Evolutionary conservation across 1,284 basidiomycete species (phyloP).

Genomic region (Trichosporon ovoides): DNA sequence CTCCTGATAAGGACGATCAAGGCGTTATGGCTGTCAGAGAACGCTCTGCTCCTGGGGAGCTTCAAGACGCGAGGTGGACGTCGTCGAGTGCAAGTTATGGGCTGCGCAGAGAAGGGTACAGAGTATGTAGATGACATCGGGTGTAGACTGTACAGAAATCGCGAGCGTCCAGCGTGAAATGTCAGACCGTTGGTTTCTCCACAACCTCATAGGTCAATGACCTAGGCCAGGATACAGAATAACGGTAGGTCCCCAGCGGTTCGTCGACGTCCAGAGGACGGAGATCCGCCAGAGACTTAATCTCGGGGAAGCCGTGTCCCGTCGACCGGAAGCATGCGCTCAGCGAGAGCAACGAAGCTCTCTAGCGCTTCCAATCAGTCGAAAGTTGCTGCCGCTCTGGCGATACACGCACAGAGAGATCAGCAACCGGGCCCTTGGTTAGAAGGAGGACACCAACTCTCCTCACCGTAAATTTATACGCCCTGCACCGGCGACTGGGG

Average conservation of each 20-base stretch:
- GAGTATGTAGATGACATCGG: neutral
- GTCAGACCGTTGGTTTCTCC: constrained; percentile 29
- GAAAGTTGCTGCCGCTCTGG: constrained; percentile 11
- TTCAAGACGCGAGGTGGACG: too few species aligned
- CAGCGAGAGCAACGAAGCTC: neutral
- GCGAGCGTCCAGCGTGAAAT: constrained; percentile 5
- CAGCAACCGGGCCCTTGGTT: constrained; percentile 23
- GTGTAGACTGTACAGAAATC: neutral
- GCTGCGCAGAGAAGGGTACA: too few species aligned
- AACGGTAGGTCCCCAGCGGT: constrained; percentile 21
- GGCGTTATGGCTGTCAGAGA: too few species aligned
- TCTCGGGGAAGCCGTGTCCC: constrained; percentile 28
- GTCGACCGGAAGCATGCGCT: constrained; percentile 26
- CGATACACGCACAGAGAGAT: constrained; percentile 2
- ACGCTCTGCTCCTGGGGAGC: too few species aligned
- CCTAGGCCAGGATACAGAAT: constrained; percentile 32
- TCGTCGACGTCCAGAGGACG: constrained; percentile 14
- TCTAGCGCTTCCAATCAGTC: constrained; percentile 21
- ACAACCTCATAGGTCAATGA: constrained; percentile 27
- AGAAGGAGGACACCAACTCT: constrained; percentile 9
- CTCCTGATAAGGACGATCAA: too few species aligned
- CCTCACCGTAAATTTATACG: constrained; percentile 6
- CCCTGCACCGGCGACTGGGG: neutral
- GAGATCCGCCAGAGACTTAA: constrained; percentile 5
- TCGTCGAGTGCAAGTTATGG: too few species aligned